phyloP scores from a whole-genome alignment of 192 early-diverging fungal species.

The Rhizophagus clarus region DNA sequence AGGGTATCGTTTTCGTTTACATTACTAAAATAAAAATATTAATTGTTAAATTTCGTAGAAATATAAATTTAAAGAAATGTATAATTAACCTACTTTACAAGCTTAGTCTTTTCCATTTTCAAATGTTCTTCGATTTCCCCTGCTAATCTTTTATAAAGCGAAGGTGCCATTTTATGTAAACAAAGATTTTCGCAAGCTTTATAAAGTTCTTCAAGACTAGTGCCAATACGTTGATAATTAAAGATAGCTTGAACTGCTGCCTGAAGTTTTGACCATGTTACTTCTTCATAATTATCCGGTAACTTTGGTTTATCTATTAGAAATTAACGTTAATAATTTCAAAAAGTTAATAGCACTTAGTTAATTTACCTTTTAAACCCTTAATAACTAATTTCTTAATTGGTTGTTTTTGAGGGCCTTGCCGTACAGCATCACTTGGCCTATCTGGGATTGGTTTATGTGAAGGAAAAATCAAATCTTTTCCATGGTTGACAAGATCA shows the following conservation, averaged over 20 bases:
- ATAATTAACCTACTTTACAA: slow-evolving; percentile 35
- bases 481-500: background rate
- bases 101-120: slow-evolving; percentile 45
- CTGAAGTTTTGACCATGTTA: slow-evolving; percentile 66
- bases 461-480: slow-evolving; percentile 28
- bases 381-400: slow-evolving; percentile 65
- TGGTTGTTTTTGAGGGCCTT: slow-evolving; percentile 34
- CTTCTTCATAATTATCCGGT: slow-evolving; percentile 68
- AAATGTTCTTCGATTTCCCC: slow-evolving; percentile 60
- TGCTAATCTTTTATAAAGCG: slow-evolving; percentile 62
- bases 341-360: background rate
- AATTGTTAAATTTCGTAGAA: background rate
- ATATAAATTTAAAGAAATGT: background rate
- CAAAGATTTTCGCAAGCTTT: slow-evolving; percentile 82
- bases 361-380: slow-evolving; percentile 57
- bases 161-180: slow-evolving; percentile 68
- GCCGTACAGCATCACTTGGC: background rate
- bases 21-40: slow-evolving; percentile 33
- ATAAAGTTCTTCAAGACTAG: slow-evolving; percentile 85
- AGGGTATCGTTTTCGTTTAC: slow-evolving; percentile 35
- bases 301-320: slow-evolving; percentile 53
- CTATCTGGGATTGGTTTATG: background rate
- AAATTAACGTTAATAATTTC: background rate
- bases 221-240: slow-evolving; percentile 55
- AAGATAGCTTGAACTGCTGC: slow-evolving; percentile 77